These are phyloP conservation scores for Mallotus repandus DNA, from an alignment of 441 rosid species.

Conservation along the genomic window DNA sequence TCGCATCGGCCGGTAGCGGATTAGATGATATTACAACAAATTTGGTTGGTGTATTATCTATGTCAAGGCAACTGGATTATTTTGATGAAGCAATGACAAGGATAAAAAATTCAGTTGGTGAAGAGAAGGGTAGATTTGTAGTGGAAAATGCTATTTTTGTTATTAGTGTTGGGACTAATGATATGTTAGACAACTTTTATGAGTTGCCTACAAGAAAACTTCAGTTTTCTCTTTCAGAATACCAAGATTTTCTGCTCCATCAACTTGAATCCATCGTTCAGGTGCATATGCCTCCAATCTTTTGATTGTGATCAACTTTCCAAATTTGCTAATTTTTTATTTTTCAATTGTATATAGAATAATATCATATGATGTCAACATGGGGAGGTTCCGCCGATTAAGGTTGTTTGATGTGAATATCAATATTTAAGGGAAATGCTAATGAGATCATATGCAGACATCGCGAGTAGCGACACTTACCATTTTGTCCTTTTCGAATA, in stretches of 20 bases:
- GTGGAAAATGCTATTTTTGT: constrained; percentile 7
- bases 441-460: too few species aligned
- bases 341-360: too few species aligned
- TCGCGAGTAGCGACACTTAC: too few species aligned
- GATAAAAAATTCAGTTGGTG: constrained; percentile 1
- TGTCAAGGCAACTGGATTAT: constrained; percentile 1
- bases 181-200: not conserved
- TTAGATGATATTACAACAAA: constrained; percentile 30
- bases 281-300: not conserved
- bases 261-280: not conserved
- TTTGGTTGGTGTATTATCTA: not conserved
- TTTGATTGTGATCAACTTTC: too few species aligned
- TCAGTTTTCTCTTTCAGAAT: not conserved
- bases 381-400: too few species aligned
- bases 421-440: too few species aligned
- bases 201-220: not conserved
- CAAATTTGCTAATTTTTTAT: too few species aligned
- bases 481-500: too few species aligned
- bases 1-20: constrained; percentile 37
- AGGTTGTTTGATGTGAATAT: too few species aligned
- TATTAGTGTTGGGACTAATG: constrained; percentile 8
- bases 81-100: not conserved
- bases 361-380: too few species aligned
- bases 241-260: constrained; percentile 11
- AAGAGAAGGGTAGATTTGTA: not conserved